Percentiles rank a stretch among this genome's conserved stretches.
Conservation (phyloP, 2,329 filamentous ascomycete species). For the Akanthomyces dipterigenus region DNA sequence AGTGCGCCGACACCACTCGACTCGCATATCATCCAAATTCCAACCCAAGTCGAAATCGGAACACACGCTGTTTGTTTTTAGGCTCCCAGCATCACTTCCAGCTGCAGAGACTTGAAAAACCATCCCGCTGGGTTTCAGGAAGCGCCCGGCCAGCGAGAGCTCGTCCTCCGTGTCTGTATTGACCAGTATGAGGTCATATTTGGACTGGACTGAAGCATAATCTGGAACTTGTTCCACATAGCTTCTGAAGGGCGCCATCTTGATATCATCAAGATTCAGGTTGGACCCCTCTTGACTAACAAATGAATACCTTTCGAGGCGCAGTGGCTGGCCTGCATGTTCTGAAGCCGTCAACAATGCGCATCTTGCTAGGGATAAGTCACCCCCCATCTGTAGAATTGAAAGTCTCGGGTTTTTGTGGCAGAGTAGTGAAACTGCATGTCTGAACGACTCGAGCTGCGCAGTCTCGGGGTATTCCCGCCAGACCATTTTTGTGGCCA, state of each 20-base stretch:
- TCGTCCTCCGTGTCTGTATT: neutral
- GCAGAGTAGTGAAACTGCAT: conserved; percentile 27
- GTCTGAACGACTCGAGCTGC: conserved; percentile 15
- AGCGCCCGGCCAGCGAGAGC: conserved; percentile 12
- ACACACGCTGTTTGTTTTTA: neutral
- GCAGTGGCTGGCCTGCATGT: conserved; percentile 20
- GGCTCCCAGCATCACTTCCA: too few relatives aligned
- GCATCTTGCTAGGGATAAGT: conserved; percentile 13
- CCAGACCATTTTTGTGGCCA: conserved; percentile 45
- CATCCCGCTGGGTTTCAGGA: conserved; percentile 10
- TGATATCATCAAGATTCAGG: neutral
- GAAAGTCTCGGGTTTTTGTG: conserved; percentile 34
- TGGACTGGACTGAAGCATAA: neutral
- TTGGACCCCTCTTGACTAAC: conserved; percentile 14
- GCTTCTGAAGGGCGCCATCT: neutral
- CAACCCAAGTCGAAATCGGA: neutral
- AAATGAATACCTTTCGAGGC: conserved; percentile 28
- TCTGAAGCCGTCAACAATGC: conserved; percentile 23
- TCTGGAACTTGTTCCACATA: neutral
- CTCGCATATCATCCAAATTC: neutral
- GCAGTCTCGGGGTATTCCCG: conserved; percentile 29
- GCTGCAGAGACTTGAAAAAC: neutral
- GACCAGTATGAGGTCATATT: conserved; percentile 5
- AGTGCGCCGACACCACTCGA: neutral
- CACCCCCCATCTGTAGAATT: conserved; percentile 33